Percentiles rank a stretch among this genome's conserved stretches.
Evolutionary conservation across 2,329 filamentous ascomycete genomes (phyloP).

Genomic region (Diaporthe aspalathi): DNA sequence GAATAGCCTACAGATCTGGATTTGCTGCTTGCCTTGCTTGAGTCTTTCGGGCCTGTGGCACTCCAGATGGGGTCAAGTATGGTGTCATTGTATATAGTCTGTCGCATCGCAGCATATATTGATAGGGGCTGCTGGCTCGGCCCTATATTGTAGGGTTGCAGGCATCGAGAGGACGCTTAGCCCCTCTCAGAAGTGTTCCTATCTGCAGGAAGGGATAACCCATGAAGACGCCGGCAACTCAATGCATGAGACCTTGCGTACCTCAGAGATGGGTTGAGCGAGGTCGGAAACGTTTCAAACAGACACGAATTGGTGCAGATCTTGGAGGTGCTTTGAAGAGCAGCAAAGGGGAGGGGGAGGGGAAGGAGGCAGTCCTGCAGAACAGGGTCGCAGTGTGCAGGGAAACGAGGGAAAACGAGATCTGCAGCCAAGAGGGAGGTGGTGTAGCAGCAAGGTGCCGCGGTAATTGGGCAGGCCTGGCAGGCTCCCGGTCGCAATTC

Average conservation of each 20-base stretch:
- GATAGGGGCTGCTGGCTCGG: background rate
- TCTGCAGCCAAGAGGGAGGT: constrained; percentile 32
- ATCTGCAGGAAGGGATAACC: constrained; percentile 8
- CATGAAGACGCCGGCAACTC: background rate
- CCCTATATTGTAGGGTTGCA: background rate
- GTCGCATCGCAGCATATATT: background rate
- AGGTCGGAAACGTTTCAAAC: constrained; percentile 24
- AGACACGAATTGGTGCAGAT: constrained; percentile 1
- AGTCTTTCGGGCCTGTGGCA: background rate
- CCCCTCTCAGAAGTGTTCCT: constrained; percentile 16
- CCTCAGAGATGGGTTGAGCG: constrained; percentile 25
- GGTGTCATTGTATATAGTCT: background rate
- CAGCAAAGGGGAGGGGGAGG: background rate
- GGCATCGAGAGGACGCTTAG: background rate
- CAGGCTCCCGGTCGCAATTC: background rate
- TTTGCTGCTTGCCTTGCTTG: too few species aligned
- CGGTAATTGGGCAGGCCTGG: constrained; percentile 17
- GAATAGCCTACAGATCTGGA: too few species aligned
- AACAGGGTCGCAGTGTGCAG: constrained; percentile 17
- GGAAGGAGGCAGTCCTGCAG: background rate
- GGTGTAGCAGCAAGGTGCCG: constrained; percentile 16
- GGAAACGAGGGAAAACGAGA: constrained; percentile 28
- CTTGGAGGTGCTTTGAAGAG: constrained; percentile 1
- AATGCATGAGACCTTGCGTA: constrained; percentile 16
- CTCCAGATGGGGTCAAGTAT: too few species aligned